These are phyloP conservation scores for Diaporthe sp. DNA, from an alignment of 2,329 filamentous ascomycete species.

Conservation along the genomic window DNA sequence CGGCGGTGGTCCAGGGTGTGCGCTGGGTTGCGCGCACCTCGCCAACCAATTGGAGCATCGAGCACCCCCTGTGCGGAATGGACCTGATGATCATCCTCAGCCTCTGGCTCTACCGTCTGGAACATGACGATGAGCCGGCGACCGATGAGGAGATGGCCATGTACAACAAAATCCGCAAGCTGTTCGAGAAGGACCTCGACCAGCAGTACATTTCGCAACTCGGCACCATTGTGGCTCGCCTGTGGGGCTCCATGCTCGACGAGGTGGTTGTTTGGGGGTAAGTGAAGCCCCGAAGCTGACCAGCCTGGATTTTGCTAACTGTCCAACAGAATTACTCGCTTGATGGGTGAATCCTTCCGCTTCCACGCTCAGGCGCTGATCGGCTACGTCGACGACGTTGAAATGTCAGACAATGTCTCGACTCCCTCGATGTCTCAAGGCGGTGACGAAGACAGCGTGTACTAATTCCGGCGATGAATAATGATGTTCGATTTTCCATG, in stretches of 20 bases:
- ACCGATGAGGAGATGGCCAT: conserved; percentile 86
- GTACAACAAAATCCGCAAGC: conserved; percentile 91
- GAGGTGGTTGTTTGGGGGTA: conserved; percentile 99
- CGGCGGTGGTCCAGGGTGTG: conserved; percentile 92
- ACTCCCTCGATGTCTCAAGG: conserved; percentile 81
- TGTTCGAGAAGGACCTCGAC: conserved; percentile 92
- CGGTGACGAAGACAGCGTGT: conserved; percentile 79
- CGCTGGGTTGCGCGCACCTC: conserved; percentile 98
- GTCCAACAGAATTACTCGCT: conserved; percentile 80
- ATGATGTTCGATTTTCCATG: conserved; percentile 65
- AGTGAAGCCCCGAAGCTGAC: conserved; percentile 57
- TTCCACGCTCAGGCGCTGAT: conserved; percentile 94
- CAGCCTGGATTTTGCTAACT: conserved; percentile 55
- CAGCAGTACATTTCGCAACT: conserved; percentile 85
- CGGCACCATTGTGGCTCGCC: conserved; percentile 92
- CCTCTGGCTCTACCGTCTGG: conserved; percentile 97
- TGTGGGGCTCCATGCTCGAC: conserved; percentile 98
- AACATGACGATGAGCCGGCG: conserved; percentile 96
- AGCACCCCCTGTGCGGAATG: conserved; percentile 95
- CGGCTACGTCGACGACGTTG: conserved; percentile 90
- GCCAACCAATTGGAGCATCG: conserved; percentile 98
- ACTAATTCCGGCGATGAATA: conserved; percentile 61
- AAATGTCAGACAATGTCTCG: conserved; percentile 76
- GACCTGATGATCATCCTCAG: conserved; percentile 98
- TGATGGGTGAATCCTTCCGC: conserved; percentile 99